Percentiles rank a stretch among this genome's conserved stretches.
Conservation (phyloP, 2,329 filamentous ascomycete genomes). For the Fusarium goolgardi region DNA sequence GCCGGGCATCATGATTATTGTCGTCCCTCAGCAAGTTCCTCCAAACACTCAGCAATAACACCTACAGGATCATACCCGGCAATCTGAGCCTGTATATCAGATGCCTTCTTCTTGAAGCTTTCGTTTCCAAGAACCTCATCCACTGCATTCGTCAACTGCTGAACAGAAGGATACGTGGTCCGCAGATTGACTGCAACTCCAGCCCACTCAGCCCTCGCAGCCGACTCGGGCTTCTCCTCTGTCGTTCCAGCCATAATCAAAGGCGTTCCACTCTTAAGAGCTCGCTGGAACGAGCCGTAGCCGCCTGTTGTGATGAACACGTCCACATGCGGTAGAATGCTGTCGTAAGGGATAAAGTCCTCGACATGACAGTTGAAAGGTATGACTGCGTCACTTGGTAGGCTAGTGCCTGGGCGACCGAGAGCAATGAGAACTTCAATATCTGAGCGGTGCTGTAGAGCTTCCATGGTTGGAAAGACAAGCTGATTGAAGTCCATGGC, state of each 20-base stretch:
- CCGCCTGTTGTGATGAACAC: slow-evolving; percentile 4
- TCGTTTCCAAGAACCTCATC: neutral
- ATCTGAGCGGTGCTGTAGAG: neutral
- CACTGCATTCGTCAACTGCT: neutral
- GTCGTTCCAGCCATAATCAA: slow-evolving; percentile 4
- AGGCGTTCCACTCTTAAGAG: neutral
- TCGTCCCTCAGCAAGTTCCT: neutral
- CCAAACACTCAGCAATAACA: neutral
- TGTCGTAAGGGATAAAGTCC: slow-evolving; percentile 8
- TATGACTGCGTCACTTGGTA: neutral
- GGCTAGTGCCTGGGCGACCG: neutral
- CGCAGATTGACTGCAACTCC: neutral
- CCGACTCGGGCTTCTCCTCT: slow-evolving; percentile 9
- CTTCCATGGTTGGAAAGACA: neutral
- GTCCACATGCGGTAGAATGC: neutral
- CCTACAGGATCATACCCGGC: neutral
- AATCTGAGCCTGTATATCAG: slow-evolving; percentile 4
- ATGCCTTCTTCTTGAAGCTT: neutral
- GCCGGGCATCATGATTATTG: neutral
- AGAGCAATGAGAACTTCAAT: neutral
- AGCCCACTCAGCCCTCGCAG: slow-evolving; percentile 5
- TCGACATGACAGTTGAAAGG: neutral
- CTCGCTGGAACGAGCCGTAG: neutral
- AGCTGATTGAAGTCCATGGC: slow-evolving; percentile 11
- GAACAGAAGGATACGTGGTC: slow-evolving; percentile 3